Conservation (phyloP, 2,329 filamentous ascomycete species). For the Microsporum audouinii region DNA sequence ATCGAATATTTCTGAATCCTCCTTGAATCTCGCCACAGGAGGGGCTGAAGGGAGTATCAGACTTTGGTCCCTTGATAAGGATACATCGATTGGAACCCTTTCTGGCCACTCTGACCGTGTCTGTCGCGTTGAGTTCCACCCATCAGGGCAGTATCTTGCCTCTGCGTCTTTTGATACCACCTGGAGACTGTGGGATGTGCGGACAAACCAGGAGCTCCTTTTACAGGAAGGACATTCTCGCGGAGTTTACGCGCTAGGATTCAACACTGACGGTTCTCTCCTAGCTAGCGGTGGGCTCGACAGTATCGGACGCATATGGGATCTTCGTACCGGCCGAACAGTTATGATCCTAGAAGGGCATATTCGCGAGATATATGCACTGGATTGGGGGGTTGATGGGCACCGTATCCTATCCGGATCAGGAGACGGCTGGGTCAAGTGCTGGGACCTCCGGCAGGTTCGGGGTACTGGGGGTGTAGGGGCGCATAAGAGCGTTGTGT, state of each 20-base stretch:
- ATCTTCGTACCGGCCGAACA: constrained; percentile 79
- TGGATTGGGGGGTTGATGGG: constrained; percentile 87
- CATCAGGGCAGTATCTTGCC: constrained; percentile 76
- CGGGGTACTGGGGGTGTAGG: constrained; percentile 73
- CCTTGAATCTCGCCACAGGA: constrained; percentile 78
- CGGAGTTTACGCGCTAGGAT: constrained; percentile 80
- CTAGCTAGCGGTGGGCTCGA: constrained; percentile 87
- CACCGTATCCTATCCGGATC: constrained; percentile 88
- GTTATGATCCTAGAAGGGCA: constrained; percentile 93
- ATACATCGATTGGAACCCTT: constrained; percentile 72
- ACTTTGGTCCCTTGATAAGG: constrained; percentile 78
- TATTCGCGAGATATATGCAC: constrained; percentile 82
- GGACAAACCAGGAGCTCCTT: constrained; percentile 69
- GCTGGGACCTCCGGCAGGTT: constrained; percentile 92
- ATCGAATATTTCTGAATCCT: constrained; percentile 57
- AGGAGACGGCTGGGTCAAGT: constrained; percentile 91
- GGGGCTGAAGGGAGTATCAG: constrained; percentile 80
- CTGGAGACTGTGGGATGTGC: constrained; percentile 92
- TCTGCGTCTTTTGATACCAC: constrained; percentile 94
- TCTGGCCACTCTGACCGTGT: constrained; percentile 77
- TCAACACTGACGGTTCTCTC: constrained; percentile 83
- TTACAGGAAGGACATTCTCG: constrained; percentile 90
- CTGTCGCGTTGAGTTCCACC: constrained; percentile 87
- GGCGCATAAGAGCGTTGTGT: constrained; percentile 82
- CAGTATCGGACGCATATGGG: constrained; percentile 91